Evolutionary conservation across 2,329 filamentous ascomycete species (phyloP).

Genomic region (Alternaria sp.): DNA sequence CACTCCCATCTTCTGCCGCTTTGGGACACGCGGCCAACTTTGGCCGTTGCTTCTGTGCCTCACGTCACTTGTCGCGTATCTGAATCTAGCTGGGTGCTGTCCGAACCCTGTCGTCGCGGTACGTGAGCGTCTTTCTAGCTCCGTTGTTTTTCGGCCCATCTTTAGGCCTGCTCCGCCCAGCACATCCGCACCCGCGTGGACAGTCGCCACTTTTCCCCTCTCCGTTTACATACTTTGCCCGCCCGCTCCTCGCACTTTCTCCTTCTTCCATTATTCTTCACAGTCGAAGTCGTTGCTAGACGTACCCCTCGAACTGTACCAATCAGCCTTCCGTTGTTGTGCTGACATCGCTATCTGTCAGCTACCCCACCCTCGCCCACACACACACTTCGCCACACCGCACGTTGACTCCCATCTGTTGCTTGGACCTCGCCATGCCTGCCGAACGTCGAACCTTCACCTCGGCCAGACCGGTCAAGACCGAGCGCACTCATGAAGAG

Average conservation of each 20-base stretch:
- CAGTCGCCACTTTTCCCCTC: conserved; percentile 36
- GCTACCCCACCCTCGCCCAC: conserved; percentile 19
- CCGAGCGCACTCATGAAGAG: conserved; percentile 78
- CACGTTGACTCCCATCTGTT: background rate
- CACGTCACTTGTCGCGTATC: conserved; percentile 27
- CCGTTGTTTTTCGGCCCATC: conserved; percentile 35
- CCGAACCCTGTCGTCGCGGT: conserved; percentile 25
- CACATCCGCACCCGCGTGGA: conserved; percentile 23
- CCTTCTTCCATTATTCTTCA: conserved; percentile 15
- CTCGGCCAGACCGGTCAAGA: conserved; percentile 60
- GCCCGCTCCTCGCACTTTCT: conserved; percentile 10
- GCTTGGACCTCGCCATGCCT: conserved; percentile 43
- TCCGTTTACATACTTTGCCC: conserved; percentile 17
- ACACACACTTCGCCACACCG: conserved; percentile 16
- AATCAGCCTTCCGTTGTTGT: background rate
- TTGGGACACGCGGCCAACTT: conserved; percentile 7
- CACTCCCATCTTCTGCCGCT: conserved; percentile 11
- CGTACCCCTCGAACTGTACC: conserved; percentile 21
- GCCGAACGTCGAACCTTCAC: conserved; percentile 45
- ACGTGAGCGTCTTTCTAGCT: conserved; percentile 23
- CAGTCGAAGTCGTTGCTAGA: conserved; percentile 30
- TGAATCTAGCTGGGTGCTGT: conserved; percentile 22
- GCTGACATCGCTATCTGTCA: conserved; percentile 5
- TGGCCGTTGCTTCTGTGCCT: conserved; percentile 16
- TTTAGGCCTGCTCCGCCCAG: conserved; percentile 30